Evolutionary conservation across 148 eudicot genomes (phyloP), one percentile per base, ranked within the genome.

Genomic region (Drosera capensis): DNA sequence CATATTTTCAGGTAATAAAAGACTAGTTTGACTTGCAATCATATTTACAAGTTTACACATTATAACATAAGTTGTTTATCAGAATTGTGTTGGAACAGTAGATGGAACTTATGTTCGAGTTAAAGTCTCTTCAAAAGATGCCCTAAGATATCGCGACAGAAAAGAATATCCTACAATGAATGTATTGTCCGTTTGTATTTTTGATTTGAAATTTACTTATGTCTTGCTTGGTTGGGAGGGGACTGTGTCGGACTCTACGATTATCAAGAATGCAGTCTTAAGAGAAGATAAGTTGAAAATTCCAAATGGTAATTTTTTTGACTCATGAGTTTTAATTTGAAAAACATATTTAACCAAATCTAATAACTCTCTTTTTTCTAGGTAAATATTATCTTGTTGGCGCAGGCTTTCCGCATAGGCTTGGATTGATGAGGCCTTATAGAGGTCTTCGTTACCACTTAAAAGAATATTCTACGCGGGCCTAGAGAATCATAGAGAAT

Each of bases 201-300:
- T 39, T 39, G 42, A 39, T 39, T 44, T 44, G 48, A 11, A 44
- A 44, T 44, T 44, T 23, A 44, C 23, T 9, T 20, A 44, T 22
- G 26, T 44, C 1, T 22, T 20, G 26, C 48, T 14, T 18, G 48
- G 28, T 19, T 44, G 48, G 48, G 28, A 44, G 13, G 48, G 48
- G 7, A 20, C 48, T 2, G 25, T 14, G 13, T 20, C 28, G 1
- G 25, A 44, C 15, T 20, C 28, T 2, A 44, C 4, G 17, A 22
- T 20, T 8, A 20, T 23, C 11, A 19, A 22, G 24, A 17, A 44
- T 44, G 28, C 45, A 17, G 3, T 41, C 1, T 3, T 3, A 1
- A 41, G 45, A 11, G 3, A 4, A 14, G 3, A 17, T 41, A 18
- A 18, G n/a, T 41, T 41, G 45, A 41, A 11, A 17, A 21, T 41